Conservation (phyloP, 441 rosid genomes). For the Gossypium aridum region DNA sequence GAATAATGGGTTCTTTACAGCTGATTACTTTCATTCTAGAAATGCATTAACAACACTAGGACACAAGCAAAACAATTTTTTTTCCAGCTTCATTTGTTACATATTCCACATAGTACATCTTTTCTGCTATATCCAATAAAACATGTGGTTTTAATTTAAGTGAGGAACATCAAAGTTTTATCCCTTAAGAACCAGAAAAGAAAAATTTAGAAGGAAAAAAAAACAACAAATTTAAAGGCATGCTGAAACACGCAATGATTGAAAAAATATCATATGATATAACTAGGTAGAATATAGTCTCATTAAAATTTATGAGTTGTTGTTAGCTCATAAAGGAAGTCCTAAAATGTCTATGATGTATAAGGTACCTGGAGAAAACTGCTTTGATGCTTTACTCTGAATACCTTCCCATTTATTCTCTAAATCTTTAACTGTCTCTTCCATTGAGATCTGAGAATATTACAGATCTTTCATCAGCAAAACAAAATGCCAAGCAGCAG, state of each 20-base stretch:
- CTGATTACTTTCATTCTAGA: background rate
- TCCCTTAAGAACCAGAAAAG: background rate
- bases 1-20: background rate
- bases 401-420: conserved; percentile 60
- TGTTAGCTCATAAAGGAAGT: conserved; percentile 7
- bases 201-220: background rate
- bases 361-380: conserved; percentile 67
- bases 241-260: background rate
- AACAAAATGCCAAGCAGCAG: background rate
- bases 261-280: background rate
- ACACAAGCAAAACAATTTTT: background rate
- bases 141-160: background rate
- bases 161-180: background rate
- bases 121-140: background rate
- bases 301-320: background rate
- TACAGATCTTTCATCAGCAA: conserved; percentile 11
- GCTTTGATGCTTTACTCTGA: conserved; percentile 65
- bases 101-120: background rate
- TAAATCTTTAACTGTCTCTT: conserved; percentile 55
- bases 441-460: conserved; percentile 51
- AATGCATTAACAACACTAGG: no score
- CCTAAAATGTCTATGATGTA: conserved; percentile 8
- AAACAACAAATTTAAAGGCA: background rate
- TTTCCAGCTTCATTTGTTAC: background rate
- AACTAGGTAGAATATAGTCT: background rate